These are phyloP conservation scores for Chenopodium berlandieri DNA, from an alignment of 148 eudicot genomes.

Conservation along the genomic window DNA sequence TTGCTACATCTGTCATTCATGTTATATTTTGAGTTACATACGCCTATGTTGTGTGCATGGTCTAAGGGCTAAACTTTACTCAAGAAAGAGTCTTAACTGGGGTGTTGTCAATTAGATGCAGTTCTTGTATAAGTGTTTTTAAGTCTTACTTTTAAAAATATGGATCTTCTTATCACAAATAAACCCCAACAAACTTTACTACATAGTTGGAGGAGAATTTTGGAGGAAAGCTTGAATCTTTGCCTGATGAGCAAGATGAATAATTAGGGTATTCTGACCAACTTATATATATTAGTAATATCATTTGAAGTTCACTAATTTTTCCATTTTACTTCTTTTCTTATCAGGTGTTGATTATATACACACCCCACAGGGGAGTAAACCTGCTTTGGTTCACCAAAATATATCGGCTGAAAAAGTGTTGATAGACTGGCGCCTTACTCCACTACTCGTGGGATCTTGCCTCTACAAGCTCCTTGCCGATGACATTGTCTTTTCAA, in stretches of 20 bases:
- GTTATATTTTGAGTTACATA: not conserved
- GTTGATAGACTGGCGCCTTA: constrained; percentile 63
- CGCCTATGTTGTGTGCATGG: not conserved
- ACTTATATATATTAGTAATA: not conserved
- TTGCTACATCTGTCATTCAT: not conserved
- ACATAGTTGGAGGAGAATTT: no score
- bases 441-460: constrained; percentile 65
- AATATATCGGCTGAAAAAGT: constrained; percentile 91
- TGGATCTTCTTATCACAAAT: not conserved
- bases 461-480: constrained; percentile 83
- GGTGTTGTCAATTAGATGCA: not conserved
- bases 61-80: not conserved
- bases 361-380: constrained; percentile 56
- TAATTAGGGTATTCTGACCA: not conserved
- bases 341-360: constrained; percentile 69
- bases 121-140: not conserved
- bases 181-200: not conserved
- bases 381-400: constrained; percentile 76
- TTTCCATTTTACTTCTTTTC: not conserved
- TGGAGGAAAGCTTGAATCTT: not conserved
- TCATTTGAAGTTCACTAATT: not conserved
- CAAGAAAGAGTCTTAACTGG: not conserved
- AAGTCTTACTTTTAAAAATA: not conserved
- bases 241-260: not conserved
- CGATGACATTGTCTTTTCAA: constrained; percentile 74